Base-by-base conservation (phyloP, 129 eudicot species). In the Ambrosia trifida region DNA sequence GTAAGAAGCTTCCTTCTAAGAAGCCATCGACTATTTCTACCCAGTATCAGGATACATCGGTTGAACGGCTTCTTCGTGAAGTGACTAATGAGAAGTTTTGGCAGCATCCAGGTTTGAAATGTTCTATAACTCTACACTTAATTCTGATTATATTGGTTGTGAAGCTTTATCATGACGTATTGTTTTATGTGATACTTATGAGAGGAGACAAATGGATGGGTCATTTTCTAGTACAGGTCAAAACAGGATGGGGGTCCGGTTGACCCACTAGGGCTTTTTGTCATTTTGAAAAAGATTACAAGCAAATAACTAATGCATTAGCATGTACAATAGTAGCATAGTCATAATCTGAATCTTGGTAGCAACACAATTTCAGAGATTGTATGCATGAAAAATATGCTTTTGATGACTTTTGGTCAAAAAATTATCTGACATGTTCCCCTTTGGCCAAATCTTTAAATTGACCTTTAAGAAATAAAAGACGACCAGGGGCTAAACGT, bases 81-180 rank as follows among this genome's bases (percentile, higher is more conserved):
- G 99, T 94, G 84, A 94, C 99, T 19, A 87, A 88, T 77, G 96
- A 87, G 54, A 85, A 84, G 73, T 90, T 94, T 70, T 94, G 99
- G 99, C 96, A 84, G 67, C 85, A 87, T 83, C 93, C 97, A 90
- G 99, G 99, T 94, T 81, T 57, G 38, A 40, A 65, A 36, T 17
- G n/a, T 31, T 68, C 51, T 46, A 66, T 4, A 36, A 76, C 52
- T 33, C 68, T 20, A 33, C 31, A 49, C 62, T 32, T 59, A 28
- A 62, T 32, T 72, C n/a, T 56, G 41, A 40, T 19, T 53, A 54
- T 54, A 36, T 7, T 57, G 41, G 49, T 72, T 54, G 12, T 70
- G 38, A 31, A 49, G 38, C 50, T 36, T 63, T 35, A 7, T 16
- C 8, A 3, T 63, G 2, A 31, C 19, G 30, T 58, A 28, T 28